phyloP scores from a whole-genome alignment of 169 alveolate species.

The Babesia divergens region DNA sequence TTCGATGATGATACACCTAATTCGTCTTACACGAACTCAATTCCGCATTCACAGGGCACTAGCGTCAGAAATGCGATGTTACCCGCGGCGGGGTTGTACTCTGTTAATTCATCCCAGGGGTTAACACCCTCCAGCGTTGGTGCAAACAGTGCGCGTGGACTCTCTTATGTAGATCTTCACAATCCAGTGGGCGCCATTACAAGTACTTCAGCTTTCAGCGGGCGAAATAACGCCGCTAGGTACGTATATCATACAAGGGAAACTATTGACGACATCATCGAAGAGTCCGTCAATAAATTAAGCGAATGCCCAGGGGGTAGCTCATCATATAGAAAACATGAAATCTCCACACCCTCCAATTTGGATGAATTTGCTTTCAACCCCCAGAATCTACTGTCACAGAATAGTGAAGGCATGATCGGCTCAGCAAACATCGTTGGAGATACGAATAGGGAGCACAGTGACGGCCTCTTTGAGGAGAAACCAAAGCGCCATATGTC shows the following conservation, averaged over 20 bases:
- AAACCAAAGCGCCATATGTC: conserved; percentile 10
- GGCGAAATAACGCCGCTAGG: no score
- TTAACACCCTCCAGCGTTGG: no score
- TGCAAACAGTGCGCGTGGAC: no score
- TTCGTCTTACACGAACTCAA: no score
- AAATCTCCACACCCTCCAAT: not conserved
- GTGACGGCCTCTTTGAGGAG: not conserved
- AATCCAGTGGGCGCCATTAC: no score
- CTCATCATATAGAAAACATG: not conserved
- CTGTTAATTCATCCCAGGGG: no score
- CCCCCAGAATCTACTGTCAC: not conserved
- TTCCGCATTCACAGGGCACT: no score
- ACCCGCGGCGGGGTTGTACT: no score
- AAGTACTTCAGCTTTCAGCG: no score
- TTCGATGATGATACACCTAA: no score
- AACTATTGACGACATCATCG: not conserved
- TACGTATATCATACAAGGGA: not conserved
- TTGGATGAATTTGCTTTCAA: conserved; percentile 2
- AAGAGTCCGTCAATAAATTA: not conserved
- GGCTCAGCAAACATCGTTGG: not conserved
- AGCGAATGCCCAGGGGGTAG: not conserved
- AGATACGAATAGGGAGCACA: not conserved
- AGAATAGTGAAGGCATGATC: not conserved
- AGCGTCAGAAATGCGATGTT: no score
- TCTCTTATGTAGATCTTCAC: no score